These are phyloP conservation scores for Furcasterigmium furcatum DNA, from an alignment of 2,329 filamentous ascomycete genomes.

Conservation along the genomic window DNA sequence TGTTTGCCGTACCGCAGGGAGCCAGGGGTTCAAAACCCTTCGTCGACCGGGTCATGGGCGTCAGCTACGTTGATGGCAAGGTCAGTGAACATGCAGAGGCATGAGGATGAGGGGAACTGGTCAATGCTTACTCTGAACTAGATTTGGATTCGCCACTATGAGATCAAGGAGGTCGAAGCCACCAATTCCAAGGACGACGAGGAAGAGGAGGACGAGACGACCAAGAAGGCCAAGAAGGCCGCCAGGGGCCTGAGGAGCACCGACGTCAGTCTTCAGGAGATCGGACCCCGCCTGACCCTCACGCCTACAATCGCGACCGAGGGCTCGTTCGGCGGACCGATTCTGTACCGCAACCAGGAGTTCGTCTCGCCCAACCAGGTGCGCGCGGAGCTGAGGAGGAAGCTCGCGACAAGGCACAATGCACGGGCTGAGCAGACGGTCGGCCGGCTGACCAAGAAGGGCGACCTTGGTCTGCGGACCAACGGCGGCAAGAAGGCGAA, in stretches of 20 bases:
- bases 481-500: constrained; percentile 60
- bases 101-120: too few relatives aligned
- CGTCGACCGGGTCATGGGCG: constrained; percentile 90
- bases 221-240: constrained; percentile 33
- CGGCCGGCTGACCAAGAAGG: constrained; percentile 71
- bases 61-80: constrained; percentile 86
- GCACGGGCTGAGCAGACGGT: constrained; percentile 69
- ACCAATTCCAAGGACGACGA: background rate
- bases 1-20: constrained; percentile 87
- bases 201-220: constrained; percentile 31
- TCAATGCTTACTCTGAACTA: too few relatives aligned
- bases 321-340: constrained; percentile 89
- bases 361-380: constrained; percentile 97
- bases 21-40: constrained; percentile 93
- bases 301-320: constrained; percentile 68
- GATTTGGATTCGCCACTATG: constrained; percentile 59
- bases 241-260: constrained; percentile 53
- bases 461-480: constrained; percentile 70
- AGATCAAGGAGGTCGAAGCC: constrained; percentile 50
- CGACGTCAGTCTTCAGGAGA: constrained; percentile 83
- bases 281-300: constrained; percentile 88
- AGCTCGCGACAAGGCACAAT: constrained; percentile 76
- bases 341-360: constrained; percentile 97
- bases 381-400: constrained; percentile 72
- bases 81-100: too few relatives aligned